These are phyloP conservation scores for Tilletia walkeri DNA, from an alignment of 1,284 basidiomycete species.

Conservation along the genomic window DNA sequence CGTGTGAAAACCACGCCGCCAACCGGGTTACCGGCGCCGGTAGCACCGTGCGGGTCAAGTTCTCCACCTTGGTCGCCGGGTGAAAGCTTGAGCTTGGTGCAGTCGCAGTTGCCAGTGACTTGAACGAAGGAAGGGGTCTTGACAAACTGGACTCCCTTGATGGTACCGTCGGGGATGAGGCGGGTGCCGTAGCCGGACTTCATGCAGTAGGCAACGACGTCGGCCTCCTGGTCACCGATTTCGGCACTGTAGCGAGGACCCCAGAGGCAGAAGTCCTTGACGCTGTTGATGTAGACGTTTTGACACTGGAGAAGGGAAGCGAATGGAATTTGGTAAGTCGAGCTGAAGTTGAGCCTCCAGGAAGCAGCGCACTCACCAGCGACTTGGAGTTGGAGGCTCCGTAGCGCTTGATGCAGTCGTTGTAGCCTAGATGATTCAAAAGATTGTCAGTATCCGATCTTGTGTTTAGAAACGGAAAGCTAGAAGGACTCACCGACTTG, in stretches of 20 bases:
- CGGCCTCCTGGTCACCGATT: constrained; percentile 42
- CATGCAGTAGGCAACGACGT: constrained; percentile 50
- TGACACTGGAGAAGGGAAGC: constrained; percentile 20
- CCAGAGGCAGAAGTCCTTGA: constrained; percentile 40
- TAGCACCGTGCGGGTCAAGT: constrained; percentile 54
- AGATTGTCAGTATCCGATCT: no score
- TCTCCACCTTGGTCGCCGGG: constrained; percentile 55
- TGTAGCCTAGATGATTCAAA: constrained; percentile 18
- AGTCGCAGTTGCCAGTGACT: constrained; percentile 54
- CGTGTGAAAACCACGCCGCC: constrained; percentile 47
- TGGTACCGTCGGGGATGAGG: constrained; percentile 70
- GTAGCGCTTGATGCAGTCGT: constrained; percentile 28
- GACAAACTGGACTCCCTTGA: constrained; percentile 69
- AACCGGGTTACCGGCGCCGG: constrained; percentile 42
- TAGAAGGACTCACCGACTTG: constrained; percentile 13
- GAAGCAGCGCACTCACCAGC: background rate
- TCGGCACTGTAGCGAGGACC: constrained; percentile 28
- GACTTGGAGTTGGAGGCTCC: constrained; percentile 18
- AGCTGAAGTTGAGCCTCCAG: no score
- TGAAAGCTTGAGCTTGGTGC: constrained; percentile 54
- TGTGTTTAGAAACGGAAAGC: background rate
- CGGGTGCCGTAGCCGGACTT: constrained; percentile 57
- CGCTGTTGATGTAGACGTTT: constrained; percentile 25
- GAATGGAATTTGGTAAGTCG: background rate
- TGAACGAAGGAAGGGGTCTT: constrained; percentile 68